Base-by-base conservation (phyloP, 225 moss, liverwort and hornwort genomes). In the Polytrichum formosum region DNA sequence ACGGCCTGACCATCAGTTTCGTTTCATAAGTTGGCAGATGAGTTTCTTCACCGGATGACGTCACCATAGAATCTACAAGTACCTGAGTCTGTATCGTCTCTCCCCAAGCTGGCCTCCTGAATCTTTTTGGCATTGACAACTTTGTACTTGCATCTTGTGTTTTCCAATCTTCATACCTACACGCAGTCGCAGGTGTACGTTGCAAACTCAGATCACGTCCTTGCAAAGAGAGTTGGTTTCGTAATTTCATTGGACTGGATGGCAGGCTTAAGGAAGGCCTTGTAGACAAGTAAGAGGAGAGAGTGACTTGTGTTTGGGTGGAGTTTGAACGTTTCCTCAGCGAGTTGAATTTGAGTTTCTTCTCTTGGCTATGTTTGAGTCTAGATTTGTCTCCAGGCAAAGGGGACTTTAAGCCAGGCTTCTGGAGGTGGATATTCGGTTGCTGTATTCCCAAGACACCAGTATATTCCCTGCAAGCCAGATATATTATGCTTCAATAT, bases 381-480 rank as follows among this genome's bases (percentile, higher is more conserved):
- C 21, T 56, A 28, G 55, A 16, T 26, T 68, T 68, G 68, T 68
- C 55, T 25, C 68, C 55, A 26, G 37, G 28, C 55, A 54, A 9
- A 18, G 26, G 17, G 55, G 54, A 68, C 54, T 56, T 55, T 9
- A 22, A 54, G 26, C 25, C 67, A 16, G 46, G 46, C 67, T 22
- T 16, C 22, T n/a, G 55, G 26, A 54, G 53, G 68, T 28, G 55
- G 68, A 10, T 21, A 56, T 26, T 55, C 1, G 55, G 68, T 28
- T 68, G 68, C 23, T 25, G 68, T 21, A 68, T 23, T 54, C 55
- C 54, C 54, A 10, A 26, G 27, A 18, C 9, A 29, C 17, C 26
- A 6, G 17, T 27, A 17, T 54, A 28, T 26, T 68, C 68, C 55
- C 68, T 68, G 68, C 54, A 55, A 7, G 1, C 20, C 66, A 21